Evolutionary conservation across 768 basidiomycete species (phyloP).

Genomic region (Mycena galopus): DNA sequence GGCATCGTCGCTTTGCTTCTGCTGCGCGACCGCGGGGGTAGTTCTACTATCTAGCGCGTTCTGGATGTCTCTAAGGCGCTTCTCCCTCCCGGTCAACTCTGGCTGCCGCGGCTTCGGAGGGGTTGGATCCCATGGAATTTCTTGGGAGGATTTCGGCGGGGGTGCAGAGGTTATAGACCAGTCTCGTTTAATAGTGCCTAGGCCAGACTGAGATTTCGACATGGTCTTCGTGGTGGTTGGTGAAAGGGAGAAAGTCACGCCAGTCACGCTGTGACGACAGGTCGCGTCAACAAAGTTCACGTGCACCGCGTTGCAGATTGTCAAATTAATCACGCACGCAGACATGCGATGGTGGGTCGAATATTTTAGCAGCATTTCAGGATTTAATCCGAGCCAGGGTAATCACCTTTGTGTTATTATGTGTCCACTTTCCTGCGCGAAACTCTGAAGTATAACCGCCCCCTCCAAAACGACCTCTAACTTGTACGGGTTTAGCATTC

Average conservation of each 20-base stretch:
- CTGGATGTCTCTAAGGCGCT: constrained; percentile 71
- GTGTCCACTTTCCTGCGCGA: too few relatives aligned
- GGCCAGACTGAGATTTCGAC: constrained; percentile 66
- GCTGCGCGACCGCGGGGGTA: constrained; percentile 36
- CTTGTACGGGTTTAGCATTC: too few relatives aligned
- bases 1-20: constrained; percentile 52
- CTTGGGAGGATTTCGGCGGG: constrained; percentile 52
- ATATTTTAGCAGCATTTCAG: too few relatives aligned
- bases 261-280: constrained; percentile 2
- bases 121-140: constrained; percentile 60
- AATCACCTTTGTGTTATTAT: too few relatives aligned
- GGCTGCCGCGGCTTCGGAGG: constrained; percentile 38
- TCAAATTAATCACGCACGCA: too few relatives aligned
- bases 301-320: not conserved
- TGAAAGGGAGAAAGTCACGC: not conserved
- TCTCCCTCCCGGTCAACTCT: constrained; percentile 44
- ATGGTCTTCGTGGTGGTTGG: constrained; percentile 36
- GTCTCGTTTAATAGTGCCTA: constrained; percentile 72
- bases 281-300: not conserved
- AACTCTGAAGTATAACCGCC: too few relatives aligned
- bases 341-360: too few relatives aligned
- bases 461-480: too few relatives aligned
- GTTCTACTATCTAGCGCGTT: constrained; percentile 58
- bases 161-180: constrained; percentile 60
- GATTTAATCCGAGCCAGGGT: too few relatives aligned